A percentile compares a stretch with the other conserved stretches of the same genome.
These are phyloP conservation scores for Leucaena leucocephala DNA, from an alignment of 306 rosid genomes.

Conservation along the genomic window DNA sequence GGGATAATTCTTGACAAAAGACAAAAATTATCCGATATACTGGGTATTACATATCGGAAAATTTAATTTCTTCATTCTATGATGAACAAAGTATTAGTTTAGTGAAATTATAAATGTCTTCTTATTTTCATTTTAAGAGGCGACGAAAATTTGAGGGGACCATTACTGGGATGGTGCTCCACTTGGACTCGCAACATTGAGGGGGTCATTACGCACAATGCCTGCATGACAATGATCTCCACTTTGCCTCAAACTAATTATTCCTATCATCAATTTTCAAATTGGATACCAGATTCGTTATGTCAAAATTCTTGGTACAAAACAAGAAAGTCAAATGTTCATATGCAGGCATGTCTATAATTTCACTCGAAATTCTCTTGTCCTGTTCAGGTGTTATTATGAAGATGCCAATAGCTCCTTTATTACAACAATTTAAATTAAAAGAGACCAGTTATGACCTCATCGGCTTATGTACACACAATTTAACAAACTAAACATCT, in stretches of 20 bases:
- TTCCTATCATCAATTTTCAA: background rate
- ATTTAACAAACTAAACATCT: background rate
- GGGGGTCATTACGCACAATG: constrained; percentile 28
- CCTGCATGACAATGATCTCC: constrained; percentile 32
- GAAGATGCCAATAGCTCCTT: background rate
- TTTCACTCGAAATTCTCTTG: background rate
- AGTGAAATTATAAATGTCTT: too few relatives aligned
- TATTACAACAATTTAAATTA: background rate
- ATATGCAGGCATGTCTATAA: background rate
- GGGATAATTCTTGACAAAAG: background rate
- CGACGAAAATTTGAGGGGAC: too few relatives aligned
- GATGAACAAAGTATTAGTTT: background rate
- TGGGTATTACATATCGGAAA: too few relatives aligned
- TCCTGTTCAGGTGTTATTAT: background rate
- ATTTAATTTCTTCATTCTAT: too few relatives aligned
- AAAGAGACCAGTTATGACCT: background rate
- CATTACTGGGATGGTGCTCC: constrained; percentile 40
- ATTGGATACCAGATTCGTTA: background rate
- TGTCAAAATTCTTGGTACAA: background rate
- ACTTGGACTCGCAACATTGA: constrained; percentile 27
- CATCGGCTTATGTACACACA: background rate
- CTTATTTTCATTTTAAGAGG: too few relatives aligned
- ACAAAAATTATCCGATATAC: too few relatives aligned
- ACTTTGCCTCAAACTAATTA: background rate
- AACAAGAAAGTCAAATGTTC: background rate